A percentile compares a stretch with the other conserved stretches of the same genome.
These are phyloP conservation scores for Neurospora sp. DNA, from an alignment of 2,329 filamentous ascomycete genomes.

Conservation along the genomic window DNA sequence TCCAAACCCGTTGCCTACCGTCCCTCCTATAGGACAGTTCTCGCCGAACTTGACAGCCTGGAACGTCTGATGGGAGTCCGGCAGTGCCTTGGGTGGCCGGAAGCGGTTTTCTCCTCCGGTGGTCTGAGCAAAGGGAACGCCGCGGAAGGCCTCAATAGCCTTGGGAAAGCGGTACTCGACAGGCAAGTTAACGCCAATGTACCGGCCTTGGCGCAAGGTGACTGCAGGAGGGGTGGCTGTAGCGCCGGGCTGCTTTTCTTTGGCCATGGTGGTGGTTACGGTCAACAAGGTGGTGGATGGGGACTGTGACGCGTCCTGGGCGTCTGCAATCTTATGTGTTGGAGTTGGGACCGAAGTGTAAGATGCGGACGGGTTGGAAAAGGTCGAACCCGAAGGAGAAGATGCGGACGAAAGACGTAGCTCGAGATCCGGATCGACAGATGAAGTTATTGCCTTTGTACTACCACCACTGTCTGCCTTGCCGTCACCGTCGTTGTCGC, in stretches of 20 bases:
- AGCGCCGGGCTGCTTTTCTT: background rate
- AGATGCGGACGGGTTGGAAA: background rate
- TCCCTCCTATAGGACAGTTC: constrained; percentile 26
- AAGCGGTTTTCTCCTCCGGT: constrained; percentile 35
- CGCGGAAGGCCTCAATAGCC: constrained; percentile 36
- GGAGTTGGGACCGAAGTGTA: background rate
- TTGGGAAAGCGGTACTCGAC: constrained; percentile 20
- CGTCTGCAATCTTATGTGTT: background rate
- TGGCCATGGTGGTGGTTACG: background rate
- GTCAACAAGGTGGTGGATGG: background rate
- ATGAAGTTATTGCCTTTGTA: background rate
- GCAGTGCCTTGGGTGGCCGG: constrained; percentile 28
- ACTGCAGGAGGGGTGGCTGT: constrained; percentile 15
- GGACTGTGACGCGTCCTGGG: background rate
- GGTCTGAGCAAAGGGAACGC: constrained; percentile 38
- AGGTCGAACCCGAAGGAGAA: background rate
- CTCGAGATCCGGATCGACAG: background rate
- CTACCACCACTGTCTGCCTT: background rate
- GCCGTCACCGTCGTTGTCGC: background rate
- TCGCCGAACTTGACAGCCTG: constrained; percentile 28
- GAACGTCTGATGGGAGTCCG: constrained; percentile 14
- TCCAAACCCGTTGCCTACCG: constrained; percentile 19
- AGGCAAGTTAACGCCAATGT: constrained; percentile 27
- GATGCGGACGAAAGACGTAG: background rate
- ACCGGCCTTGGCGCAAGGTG: constrained; percentile 29